Evolutionary conservation across 2,329 filamentous ascomycete species (phyloP).

Genomic region (Stenocarpella maydis): DNA sequence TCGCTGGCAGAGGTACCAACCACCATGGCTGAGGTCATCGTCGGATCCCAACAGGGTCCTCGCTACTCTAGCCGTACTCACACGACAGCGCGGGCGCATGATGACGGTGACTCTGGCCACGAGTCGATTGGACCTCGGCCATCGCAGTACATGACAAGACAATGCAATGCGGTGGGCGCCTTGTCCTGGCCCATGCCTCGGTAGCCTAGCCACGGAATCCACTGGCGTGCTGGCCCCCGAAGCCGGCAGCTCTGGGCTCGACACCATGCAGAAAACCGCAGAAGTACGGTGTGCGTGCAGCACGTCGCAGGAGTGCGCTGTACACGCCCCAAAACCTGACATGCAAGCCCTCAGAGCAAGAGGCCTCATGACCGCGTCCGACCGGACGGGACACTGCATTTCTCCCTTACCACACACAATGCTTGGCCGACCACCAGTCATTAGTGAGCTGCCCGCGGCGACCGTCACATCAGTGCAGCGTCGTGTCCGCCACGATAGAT

Average conservation of each 20-base stretch:
- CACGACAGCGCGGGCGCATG: not conserved
- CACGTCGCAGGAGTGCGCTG: conserved; percentile 6
- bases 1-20: too few relatives aligned
- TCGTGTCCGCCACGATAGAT: conserved; percentile 7
- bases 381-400: conserved; percentile 20
- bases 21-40: conserved; percentile 20
- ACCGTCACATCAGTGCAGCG: conserved; percentile 23
- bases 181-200: conserved; percentile 1
- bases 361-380: conserved; percentile 22
- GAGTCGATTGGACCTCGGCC: not conserved
- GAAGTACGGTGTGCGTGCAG: conserved; percentile 34
- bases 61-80: not conserved
- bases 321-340: conserved; percentile 14
- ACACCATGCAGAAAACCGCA: conserved; percentile 32
- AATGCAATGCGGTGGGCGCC: not conserved
- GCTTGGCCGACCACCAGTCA: not conserved
- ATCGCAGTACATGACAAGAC: not conserved
- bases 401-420: not conserved
- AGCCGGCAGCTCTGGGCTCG: conserved; percentile 20
- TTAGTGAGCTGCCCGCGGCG: conserved; percentile 11
- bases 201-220: conserved; percentile 1
- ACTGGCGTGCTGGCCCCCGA: conserved; percentile 25
- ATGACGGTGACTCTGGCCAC: not conserved
- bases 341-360: conserved; percentile 8
- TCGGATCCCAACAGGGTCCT: not conserved